Conservation (phyloP, 1,139 yeast genomes). For the Yamadazyma conglobata region DNA sequence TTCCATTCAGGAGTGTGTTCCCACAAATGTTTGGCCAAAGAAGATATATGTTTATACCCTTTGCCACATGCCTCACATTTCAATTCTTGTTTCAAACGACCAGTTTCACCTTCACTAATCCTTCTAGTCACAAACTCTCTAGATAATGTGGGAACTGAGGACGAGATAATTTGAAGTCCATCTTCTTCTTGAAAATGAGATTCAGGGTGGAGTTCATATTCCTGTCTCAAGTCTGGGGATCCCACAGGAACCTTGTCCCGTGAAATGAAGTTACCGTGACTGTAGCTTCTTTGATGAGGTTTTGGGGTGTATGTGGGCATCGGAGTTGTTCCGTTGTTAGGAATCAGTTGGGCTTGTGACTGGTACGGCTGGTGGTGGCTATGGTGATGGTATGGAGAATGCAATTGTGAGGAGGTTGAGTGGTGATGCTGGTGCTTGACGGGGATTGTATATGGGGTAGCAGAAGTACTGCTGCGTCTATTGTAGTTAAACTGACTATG, state of each 20-base stretch:
- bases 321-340: too few relatives aligned
- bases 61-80: slow-evolving; percentile 90
- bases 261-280: slow-evolving; percentile 7
- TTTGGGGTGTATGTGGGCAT: slow-evolving; percentile 3
- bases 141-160: slow-evolving; percentile 50
- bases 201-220: neutral
- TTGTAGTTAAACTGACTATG: slow-evolving; percentile 30
- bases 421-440: slow-evolving; percentile 18
- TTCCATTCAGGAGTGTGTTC: slow-evolving; percentile 90
- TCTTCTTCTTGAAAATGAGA: neutral
- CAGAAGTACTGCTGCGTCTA: slow-evolving; percentile 27
- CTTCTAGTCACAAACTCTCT: slow-evolving; percentile 78
- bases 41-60: slow-evolving; percentile 82
- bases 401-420: slow-evolving; percentile 12
- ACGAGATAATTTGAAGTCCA: slow-evolving; percentile 16
- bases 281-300: slow-evolving; percentile 6
- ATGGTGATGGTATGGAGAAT: slow-evolving; percentile 6
- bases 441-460: slow-evolving; percentile 37
- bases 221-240: too few relatives aligned
- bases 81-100: slow-evolving; percentile 75
- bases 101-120: slow-evolving; percentile 83
- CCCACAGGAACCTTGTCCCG: too few relatives aligned
- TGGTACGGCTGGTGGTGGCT: slow-evolving; percentile 7
- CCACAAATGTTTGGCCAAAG: slow-evolving; percentile 74
- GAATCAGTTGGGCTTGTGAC: slow-evolving; percentile 11